A percentile compares a stretch with the other conserved stretches of the same genome.
Evolutionary conservation across 257 asterid genomes (phyloP).

Genomic region (Solanum medicagineum): DNA sequence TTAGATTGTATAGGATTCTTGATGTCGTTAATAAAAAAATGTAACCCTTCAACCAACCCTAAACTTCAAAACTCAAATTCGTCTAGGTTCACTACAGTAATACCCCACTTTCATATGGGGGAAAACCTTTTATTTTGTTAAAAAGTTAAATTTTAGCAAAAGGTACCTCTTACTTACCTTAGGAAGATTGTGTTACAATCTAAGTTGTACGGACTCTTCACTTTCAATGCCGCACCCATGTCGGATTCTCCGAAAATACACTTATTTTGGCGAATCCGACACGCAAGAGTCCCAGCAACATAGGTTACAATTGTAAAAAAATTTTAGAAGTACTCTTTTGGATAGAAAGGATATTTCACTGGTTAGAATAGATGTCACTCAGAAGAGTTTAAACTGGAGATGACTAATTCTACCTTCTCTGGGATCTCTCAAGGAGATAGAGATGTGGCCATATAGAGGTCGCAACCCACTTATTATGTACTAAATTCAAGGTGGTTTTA

Average conservation of each 20-base stretch:
- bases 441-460: background rate
- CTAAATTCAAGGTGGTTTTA: background rate
- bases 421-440: background rate
- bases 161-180: background rate
- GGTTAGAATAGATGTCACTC: background rate
- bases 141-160: background rate
- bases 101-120: background rate
- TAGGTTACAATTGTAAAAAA: background rate
- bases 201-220: no score
- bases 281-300: no score
- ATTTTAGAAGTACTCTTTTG: background rate
- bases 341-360: background rate
- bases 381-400: background rate
- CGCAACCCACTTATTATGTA: background rate
- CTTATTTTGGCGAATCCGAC: no score
- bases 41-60: no score
- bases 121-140: background rate
- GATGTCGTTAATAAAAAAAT: no score
- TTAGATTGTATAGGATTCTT: no score
- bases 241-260: no score
- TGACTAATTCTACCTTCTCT: background rate
- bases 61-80: background rate
- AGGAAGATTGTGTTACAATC: background rate
- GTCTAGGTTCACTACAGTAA: background rate
- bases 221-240: no score